Conservation (phyloP, 768 basidiomycete species). For the Phylloporus rhodoxanthus region DNA sequence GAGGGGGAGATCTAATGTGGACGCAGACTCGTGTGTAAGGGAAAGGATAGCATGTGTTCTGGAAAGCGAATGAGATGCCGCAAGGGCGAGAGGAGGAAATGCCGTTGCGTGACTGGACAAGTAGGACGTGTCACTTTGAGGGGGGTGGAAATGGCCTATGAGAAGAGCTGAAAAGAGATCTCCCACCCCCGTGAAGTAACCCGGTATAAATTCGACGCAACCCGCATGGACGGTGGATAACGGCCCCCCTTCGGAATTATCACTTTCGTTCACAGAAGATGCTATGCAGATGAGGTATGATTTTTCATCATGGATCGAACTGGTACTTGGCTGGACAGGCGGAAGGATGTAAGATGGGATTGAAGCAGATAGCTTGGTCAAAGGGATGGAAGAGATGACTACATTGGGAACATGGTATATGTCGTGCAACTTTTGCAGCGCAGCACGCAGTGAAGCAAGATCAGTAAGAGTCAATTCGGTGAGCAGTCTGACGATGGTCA, state of each 20-base stretch:
- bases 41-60: constrained; percentile 70
- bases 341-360: constrained; percentile 46
- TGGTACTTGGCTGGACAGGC: neutral
- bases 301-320: constrained; percentile 13
- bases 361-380: constrained; percentile 53
- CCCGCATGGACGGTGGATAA: constrained; percentile 57
- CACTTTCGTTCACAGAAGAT: constrained; percentile 44
- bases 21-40: constrained; percentile 53
- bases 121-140: neutral
- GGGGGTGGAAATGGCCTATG: constrained; percentile 64
- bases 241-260: constrained; percentile 8
- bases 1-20: constrained; percentile 43
- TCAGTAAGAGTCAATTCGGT: constrained; percentile 69
- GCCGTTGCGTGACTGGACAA: constrained; percentile 6
- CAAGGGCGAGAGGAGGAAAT: constrained; percentile 26
- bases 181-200: constrained; percentile 95
- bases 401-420: constrained; percentile 75
- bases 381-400: constrained; percentile 86
- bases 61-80: constrained; percentile 61
- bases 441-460: constrained; percentile 55
- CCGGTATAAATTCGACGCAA: constrained; percentile 71
- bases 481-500: constrained; percentile 49
- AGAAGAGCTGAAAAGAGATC: constrained; percentile 94
- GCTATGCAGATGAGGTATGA: constrained; percentile 75
- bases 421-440: constrained; percentile 71